Evolutionary conservation across 1,139 yeast species (phyloP).

Genomic region (Protomyces arabidopsidicola): DNA sequence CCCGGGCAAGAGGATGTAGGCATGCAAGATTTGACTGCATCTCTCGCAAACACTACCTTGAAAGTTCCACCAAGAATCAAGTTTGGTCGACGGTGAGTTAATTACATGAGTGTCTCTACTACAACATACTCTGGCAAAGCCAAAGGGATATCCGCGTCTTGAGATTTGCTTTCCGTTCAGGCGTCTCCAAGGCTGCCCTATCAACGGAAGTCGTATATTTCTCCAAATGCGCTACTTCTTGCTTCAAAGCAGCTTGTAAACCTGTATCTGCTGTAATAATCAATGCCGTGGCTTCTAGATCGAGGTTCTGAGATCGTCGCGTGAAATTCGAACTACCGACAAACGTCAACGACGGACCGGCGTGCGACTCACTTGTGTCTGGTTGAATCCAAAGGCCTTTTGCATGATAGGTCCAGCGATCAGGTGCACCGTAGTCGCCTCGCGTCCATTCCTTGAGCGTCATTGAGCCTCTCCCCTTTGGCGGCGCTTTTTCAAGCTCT

Average conservation of each 20-base stretch:
- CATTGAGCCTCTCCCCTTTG: constrained; percentile 38
- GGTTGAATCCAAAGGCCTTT: constrained; percentile 81
- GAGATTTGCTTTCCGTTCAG: constrained; percentile 24
- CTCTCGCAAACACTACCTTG: background rate
- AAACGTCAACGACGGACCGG: constrained; percentile 14
- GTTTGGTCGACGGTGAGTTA: background rate
- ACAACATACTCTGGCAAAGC: constrained; percentile 24
- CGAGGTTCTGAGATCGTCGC: constrained; percentile 78
- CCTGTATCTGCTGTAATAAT: constrained; percentile 63
- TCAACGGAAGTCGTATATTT: constrained; percentile 32
- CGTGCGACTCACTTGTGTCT: constrained; percentile 40
- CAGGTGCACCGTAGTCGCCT: constrained; percentile 73
- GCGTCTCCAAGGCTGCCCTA: constrained; percentile 19
- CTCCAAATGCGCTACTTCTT: constrained; percentile 62
- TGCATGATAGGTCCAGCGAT: constrained; percentile 99
- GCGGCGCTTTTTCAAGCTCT: constrained; percentile 47
- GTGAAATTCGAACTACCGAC: constrained; percentile 43
- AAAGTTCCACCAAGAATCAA: background rate
- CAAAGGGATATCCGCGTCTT: constrained; percentile 17
- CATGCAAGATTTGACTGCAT: background rate
- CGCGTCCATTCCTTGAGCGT: constrained; percentile 75
- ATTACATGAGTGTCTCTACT: background rate
- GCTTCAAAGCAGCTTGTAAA: constrained; percentile 54
- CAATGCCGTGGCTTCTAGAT: constrained; percentile 81
- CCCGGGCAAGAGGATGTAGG: background rate